Evolutionary conservation across 306 rosid genomes (phyloP).

Genomic region (Delonix regia): DNA sequence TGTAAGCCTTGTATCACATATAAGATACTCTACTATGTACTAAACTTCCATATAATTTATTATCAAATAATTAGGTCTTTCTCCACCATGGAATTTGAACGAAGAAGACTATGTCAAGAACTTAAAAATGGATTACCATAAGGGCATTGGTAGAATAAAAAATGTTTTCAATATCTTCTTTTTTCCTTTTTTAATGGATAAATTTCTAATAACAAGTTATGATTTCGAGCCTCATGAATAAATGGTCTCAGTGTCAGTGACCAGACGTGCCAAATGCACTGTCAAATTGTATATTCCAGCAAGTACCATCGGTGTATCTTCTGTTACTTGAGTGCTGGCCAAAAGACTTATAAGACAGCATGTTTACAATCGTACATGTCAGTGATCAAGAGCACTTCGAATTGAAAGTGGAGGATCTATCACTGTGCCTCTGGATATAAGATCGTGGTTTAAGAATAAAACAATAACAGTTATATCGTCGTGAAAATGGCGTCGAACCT

Average conservation of each 20-base stretch:
- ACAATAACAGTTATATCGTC: constrained; percentile 83
- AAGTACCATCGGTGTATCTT: constrained; percentile 9
- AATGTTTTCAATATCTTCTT: constrained; percentile 17
- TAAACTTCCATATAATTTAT: neutral
- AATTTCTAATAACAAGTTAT: constrained; percentile 40
- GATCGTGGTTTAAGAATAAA: constrained; percentile 81
- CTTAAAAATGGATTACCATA: neutral
- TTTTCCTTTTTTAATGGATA: constrained; percentile 15
- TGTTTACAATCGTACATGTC: constrained; percentile 35
- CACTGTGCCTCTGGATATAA: constrained; percentile 57
- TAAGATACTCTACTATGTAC: neutral
- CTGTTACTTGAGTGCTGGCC: neutral
- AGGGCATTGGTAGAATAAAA: constrained; percentile 2
- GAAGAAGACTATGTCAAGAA: neutral
- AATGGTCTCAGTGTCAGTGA: constrained; percentile 27
- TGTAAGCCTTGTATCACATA: neutral
- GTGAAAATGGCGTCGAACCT: constrained; percentile 85
- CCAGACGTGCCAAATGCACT: constrained; percentile 27
- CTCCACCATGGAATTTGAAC: constrained; percentile 14
- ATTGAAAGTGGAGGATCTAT: constrained; percentile 60
- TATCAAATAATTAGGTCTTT: neutral
- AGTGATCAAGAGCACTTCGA: constrained; percentile 64
- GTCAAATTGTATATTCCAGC: constrained; percentile 30
- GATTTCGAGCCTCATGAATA: constrained; percentile 29
- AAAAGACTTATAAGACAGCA: constrained; percentile 35